Conservation (phyloP, 2,329 filamentous ascomycete genomes). For the Ambrosiella cleistominuta region DNA sequence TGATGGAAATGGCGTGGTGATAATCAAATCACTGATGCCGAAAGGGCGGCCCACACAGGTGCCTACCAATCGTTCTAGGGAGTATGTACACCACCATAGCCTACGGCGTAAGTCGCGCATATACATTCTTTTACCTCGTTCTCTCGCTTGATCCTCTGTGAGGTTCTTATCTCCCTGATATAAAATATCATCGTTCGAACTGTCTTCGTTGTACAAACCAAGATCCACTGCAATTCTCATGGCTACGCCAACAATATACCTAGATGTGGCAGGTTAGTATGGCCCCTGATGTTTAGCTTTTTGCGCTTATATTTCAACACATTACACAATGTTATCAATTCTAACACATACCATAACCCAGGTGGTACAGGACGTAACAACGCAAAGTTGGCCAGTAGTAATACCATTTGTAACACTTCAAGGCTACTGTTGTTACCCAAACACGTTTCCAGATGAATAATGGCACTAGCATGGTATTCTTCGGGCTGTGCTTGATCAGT, state of each 20-base stretch:
- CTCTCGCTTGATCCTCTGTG: constrained; percentile 19
- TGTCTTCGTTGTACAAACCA: constrained; percentile 84
- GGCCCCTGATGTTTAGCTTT: no score
- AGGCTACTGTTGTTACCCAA: constrained; percentile 69
- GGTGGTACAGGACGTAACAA: constrained; percentile 80
- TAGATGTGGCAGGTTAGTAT: constrained; percentile 16
- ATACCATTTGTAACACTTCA: constrained; percentile 83
- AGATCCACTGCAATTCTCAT: constrained; percentile 80
- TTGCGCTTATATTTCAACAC: constrained; percentile 1
- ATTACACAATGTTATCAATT: not conserved
- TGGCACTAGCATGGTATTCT: constrained; percentile 89
- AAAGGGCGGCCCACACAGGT: constrained; percentile 87
- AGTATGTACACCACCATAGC: constrained; percentile 96
- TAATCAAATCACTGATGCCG: constrained; percentile 86
- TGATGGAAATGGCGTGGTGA: constrained; percentile 89
- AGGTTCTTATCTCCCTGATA: constrained; percentile 15
- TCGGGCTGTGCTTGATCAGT: constrained; percentile 54
- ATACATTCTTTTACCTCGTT: constrained; percentile 59
- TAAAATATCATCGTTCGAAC: constrained; percentile 36
- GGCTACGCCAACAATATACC: constrained; percentile 87
- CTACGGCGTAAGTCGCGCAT: constrained; percentile 69
- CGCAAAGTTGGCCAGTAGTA: constrained; percentile 80
- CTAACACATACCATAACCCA: constrained; percentile 54
- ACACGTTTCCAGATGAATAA: constrained; percentile 78
- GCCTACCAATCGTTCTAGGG: constrained; percentile 82